These are phyloP conservation scores for Geotrichum phurueaensis DNA, from an alignment of 1,139 yeast species.

Conservation along the genomic window DNA sequence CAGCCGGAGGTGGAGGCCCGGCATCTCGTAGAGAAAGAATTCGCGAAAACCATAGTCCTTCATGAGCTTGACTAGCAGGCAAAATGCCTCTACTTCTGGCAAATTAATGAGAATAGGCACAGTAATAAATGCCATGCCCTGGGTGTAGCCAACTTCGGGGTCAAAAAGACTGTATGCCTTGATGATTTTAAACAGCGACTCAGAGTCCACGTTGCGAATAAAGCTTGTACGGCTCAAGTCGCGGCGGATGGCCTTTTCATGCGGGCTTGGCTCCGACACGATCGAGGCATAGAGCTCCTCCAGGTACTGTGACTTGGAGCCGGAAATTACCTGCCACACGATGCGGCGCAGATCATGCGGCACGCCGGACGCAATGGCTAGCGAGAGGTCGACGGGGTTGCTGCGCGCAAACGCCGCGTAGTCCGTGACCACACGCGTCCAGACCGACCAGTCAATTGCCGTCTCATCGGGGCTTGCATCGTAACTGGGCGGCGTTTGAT, in stretches of 20 bases:
- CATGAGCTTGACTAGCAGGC: conserved; percentile 76
- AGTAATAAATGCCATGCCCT: conserved; percentile 91
- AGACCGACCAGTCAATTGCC: conserved; percentile 50
- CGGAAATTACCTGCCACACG: conserved; percentile 87
- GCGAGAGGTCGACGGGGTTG: conserved; percentile 54
- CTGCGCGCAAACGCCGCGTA: conserved; percentile 60
- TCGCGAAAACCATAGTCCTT: conserved; percentile 72
- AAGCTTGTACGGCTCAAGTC: conserved; percentile 82
- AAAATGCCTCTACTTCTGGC: conserved; percentile 79
- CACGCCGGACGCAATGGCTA: conserved; percentile 65
- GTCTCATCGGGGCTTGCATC: conserved; percentile 31
- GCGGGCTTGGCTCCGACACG: conserved; percentile 50
- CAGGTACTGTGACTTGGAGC: conserved; percentile 63
- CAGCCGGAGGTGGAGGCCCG: conserved; percentile 75
- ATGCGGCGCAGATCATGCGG: conserved; percentile 83
- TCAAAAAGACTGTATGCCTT: conserved; percentile 83
- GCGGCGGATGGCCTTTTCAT: conserved; percentile 70
- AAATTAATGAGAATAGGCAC: conserved; percentile 79
- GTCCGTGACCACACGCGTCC: conserved; percentile 76
- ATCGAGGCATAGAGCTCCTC: conserved; percentile 61
- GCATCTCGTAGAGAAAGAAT: conserved; percentile 83
- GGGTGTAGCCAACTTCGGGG: conserved; percentile 93
- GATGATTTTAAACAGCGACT: conserved; percentile 65
- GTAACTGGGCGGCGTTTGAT: conserved; percentile 19
- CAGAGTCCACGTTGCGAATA: conserved; percentile 40